Conservation (phyloP, 768 basidiomycete species). For the Collybia mongolica region DNA sequence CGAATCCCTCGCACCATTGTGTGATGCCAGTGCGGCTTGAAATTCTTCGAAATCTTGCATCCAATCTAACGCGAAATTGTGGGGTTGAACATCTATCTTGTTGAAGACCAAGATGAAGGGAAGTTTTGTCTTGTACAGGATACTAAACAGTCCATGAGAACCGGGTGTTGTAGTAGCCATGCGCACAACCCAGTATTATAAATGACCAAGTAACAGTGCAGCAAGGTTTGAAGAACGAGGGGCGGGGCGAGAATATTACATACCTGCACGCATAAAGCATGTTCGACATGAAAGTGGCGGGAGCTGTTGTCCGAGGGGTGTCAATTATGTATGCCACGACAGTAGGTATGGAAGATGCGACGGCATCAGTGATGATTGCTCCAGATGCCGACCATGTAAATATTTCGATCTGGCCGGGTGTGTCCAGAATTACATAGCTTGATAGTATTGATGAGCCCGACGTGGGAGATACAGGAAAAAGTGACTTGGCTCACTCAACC, state of each 20-base stretch:
- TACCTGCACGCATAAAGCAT: constrained; percentile 99
- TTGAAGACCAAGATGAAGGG: constrained; percentile 99
- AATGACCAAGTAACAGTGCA: too few species aligned
- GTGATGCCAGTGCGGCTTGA: constrained; percentile 79
- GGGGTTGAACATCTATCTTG: constrained; percentile 91
- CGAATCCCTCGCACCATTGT: constrained; percentile 63
- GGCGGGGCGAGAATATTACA: constrained; percentile 18
- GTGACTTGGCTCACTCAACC: constrained; percentile 68
- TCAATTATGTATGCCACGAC: constrained; percentile 98
- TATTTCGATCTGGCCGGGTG: constrained; percentile 99
- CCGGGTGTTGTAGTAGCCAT: neutral
- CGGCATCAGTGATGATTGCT: constrained; percentile 95
- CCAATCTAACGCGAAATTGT: constrained; percentile 94
- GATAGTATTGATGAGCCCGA: neutral
- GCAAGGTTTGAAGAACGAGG: neutral
- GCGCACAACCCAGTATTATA: too few species aligned
- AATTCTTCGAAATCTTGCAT: constrained; percentile 98
- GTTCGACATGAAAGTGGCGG: constrained; percentile 99
- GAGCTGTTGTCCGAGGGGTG: constrained; percentile 90
- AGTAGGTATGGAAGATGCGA: constrained; percentile 90
- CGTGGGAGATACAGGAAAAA: neutral
- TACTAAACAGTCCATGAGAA: constrained; percentile 43
- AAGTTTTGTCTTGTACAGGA: constrained; percentile 96
- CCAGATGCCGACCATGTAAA: constrained; percentile 99
- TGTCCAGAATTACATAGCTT: constrained; percentile 94